Conservation (phyloP, 2,329 filamentous ascomycete genomes). For the Leptographium radiaticola region DNA sequence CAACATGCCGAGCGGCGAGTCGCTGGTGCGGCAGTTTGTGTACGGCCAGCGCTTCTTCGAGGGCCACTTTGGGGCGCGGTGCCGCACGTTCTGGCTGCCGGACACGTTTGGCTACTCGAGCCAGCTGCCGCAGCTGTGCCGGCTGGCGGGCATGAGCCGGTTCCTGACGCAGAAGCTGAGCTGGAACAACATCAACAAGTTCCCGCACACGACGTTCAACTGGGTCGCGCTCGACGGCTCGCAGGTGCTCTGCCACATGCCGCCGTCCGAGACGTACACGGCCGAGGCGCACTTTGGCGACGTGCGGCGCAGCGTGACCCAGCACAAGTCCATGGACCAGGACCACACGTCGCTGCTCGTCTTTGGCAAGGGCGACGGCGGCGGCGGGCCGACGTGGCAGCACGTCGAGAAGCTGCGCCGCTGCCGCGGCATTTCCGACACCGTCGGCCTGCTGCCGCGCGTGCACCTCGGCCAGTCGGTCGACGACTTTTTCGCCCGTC, state of each 20-base stretch:
- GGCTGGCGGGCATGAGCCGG: conserved; percentile 85
- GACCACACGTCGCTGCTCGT: conserved; percentile 83
- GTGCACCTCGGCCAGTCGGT: conserved; percentile 82
- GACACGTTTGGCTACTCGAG: conserved; percentile 97
- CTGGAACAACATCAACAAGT: conserved; percentile 99
- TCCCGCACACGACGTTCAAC: conserved; percentile 97
- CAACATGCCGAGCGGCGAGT: conserved; percentile 92
- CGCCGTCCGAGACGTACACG: conserved; percentile 89
- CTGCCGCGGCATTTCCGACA: conserved; percentile 84
- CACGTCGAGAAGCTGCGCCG: conserved; percentile 90
- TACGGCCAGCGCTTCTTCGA: conserved; percentile 95
- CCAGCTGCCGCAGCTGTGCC: conserved; percentile 86
- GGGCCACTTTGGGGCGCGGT: conserved; percentile 78
- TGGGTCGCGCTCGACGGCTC: conserved; percentile 94
- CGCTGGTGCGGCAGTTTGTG: conserved; percentile 82
- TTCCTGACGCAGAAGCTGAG: conserved; percentile 98
- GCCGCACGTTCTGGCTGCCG: conserved; percentile 89
- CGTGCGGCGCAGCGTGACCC: conserved; percentile 72
- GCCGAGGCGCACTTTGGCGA: conserved; percentile 91
- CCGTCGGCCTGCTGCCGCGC: conserved; percentile 67
- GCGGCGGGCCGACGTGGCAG: conserved; percentile 86
- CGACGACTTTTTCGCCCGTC: conserved; percentile 81
- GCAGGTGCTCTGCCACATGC: conserved; percentile 96
- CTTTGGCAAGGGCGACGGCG: conserved; percentile 93
- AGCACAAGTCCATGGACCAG: conserved; percentile 93